These are phyloP conservation scores for Calonectria pseudoreteaudii DNA, from an alignment of 2,329 filamentous ascomycete species.

Conservation along the genomic window DNA sequence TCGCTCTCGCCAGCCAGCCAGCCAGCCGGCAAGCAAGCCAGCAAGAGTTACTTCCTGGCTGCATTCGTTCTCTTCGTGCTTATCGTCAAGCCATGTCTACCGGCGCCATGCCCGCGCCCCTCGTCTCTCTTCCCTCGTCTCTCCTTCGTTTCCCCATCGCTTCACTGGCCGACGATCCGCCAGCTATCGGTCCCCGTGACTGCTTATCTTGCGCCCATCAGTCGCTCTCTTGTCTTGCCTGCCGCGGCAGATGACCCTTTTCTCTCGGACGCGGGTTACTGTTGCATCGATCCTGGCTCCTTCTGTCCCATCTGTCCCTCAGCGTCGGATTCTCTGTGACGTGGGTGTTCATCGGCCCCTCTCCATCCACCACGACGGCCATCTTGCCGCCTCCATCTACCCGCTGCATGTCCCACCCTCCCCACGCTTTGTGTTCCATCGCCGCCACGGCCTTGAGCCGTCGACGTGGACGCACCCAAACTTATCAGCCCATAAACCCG, in stretches of 20 bases:
- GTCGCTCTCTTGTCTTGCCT: constrained; percentile 10
- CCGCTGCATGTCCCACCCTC: constrained; percentile 12
- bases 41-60: background rate
- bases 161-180: constrained; percentile 19
- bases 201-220: constrained; percentile 23
- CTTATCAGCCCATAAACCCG: background rate
- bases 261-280: background rate
- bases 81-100: background rate
- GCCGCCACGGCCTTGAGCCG: background rate
- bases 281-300: background rate
- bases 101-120: background rate
- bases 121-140: background rate
- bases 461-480: background rate
- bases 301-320: background rate
- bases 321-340: constrained; percentile 10
- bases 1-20: background rate
- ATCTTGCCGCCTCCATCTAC: constrained; percentile 17
- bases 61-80: background rate
- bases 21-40: too few species aligned
- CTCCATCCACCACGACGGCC: constrained; percentile 3
- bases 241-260: constrained; percentile 5
- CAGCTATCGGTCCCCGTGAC: constrained; percentile 21
- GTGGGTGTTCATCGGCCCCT: constrained; percentile 16
- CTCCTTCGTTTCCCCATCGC: background rate
- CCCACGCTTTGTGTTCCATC: constrained; percentile 16